Evolutionary conservation across 805 yeast species (phyloP).

Genomic region (Suhomyces vadensis): DNA sequence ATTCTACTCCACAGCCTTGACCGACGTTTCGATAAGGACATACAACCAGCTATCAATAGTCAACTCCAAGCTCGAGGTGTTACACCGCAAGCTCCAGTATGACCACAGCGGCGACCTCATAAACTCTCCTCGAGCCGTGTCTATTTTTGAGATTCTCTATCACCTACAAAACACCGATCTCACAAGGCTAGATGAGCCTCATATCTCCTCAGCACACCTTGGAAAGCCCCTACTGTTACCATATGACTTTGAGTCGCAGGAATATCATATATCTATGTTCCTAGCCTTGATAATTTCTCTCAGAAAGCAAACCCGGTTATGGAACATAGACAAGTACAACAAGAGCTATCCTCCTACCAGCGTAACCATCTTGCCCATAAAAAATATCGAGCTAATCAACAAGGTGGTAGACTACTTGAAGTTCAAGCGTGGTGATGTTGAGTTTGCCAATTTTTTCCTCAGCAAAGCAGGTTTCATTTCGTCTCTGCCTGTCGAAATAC

Average conservation of each 20-base stretch:
- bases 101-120: slow-evolving; percentile 32
- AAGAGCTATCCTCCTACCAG: slow-evolving; percentile 33
- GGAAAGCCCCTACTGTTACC: slow-evolving; percentile 6
- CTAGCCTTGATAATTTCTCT: slow-evolving; percentile 51
- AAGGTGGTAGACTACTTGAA: slow-evolving; percentile 23
- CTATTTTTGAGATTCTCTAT: slow-evolving; percentile 36
- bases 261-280: slow-evolving; percentile 23
- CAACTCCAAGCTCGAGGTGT: slow-evolving; percentile 43
- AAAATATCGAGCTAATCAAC: slow-evolving; percentile 13
- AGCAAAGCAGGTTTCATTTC: neutral
- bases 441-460: slow-evolving; percentile 24
- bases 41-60: slow-evolving; percentile 41
- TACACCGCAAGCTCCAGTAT: slow-evolving; percentile 49
- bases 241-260: slow-evolving; percentile 12
- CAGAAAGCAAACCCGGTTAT: slow-evolving; percentile 48
- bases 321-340: slow-evolving; percentile 37
- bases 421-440: slow-evolving; percentile 16
- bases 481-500: slow-evolving; percentile 9
- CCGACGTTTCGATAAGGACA: slow-evolving; percentile 40
- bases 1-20: slow-evolving; percentile 36
- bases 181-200: neutral
- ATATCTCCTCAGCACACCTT: neutral
- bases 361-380: slow-evolving; percentile 34
- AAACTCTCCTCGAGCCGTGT: slow-evolving; percentile 32
- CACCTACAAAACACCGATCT: slow-evolving; percentile 9